Evolutionary conservation across 768 basidiomycete genomes (phyloP), one percentile per base, ranked within the genome.

Genomic region (Tylopilus vinaceipallidus): DNA sequence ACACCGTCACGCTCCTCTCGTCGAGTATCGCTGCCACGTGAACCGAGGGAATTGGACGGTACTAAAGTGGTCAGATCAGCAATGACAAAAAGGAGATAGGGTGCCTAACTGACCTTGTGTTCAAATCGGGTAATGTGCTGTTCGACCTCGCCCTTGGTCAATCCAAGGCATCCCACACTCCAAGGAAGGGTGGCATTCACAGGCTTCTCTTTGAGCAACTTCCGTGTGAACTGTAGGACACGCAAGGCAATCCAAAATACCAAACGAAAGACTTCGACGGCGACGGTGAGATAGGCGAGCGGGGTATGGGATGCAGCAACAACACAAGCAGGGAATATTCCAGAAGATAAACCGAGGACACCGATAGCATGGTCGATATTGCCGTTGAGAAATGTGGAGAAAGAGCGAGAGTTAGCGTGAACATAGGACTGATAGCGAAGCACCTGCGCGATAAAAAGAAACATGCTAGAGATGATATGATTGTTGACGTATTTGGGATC

Each of bases 291-390:
- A 54, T 75, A 81, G 1, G 70, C 62, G 20, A 75, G 61, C 26
- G 66, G 55, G 22, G 64, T 69, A 10, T 54, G 42, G 0, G 81
- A 80, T 2, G 75, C 68, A 37, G 72, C 75, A 4, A 76, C 75
- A 14, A 80, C 75, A 47, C 76, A 76, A 8, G 81, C 80, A 16
- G 76, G 68, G 36, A 83, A 66, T 46, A 82, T 73, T 24, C 81
- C 81, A 39, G 79, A 81, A n/a, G 80, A 81, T 61, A 81, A 77
- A 4, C 76, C 80, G 7, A 80, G 60, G 42, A 80, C 56, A 12
- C 78, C 77, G 19, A 68, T 33, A 2, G 49, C 54, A 38, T 74
- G 57, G 13, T 65, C 49, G 32, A 55, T 36, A 53, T 80, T 79
- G 26, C 45, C 34, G 48, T 63, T 54, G 23, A 78, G 56, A 27